Evolutionary conservation across 768 basidiomycete species (phyloP).

Genomic region (Sarcodon aspratus): DNA sequence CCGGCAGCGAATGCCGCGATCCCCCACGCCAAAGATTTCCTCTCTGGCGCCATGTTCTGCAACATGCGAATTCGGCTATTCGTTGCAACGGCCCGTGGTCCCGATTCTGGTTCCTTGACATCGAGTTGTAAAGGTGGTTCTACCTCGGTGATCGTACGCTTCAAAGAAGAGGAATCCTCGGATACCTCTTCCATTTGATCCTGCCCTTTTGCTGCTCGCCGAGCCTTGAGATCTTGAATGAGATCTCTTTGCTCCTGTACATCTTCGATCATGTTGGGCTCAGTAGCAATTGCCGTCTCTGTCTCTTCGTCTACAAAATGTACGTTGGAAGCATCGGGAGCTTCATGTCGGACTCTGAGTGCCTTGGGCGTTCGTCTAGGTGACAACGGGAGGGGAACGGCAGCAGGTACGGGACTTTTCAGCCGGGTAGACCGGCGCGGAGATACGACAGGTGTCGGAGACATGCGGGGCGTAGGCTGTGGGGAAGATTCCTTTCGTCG

Average conservation of each 20-base stretch:
- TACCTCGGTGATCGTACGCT: slow-evolving; percentile 46
- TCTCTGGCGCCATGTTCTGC: slow-evolving; percentile 43
- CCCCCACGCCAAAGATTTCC: slow-evolving; percentile 77
- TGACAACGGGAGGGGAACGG: slow-evolving; percentile 28
- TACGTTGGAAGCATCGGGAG: slow-evolving; percentile 48
- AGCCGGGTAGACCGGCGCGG: slow-evolving; percentile 33
- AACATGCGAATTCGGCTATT: slow-evolving; percentile 55
- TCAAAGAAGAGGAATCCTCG: slow-evolving; percentile 14
- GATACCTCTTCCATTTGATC: slow-evolving; percentile 11
- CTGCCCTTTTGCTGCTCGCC: slow-evolving; percentile 31
- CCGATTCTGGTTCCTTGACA: slow-evolving; percentile 51
- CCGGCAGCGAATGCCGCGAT: slow-evolving; percentile 76
- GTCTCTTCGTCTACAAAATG: slow-evolving; percentile 61
- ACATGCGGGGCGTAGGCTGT: slow-evolving; percentile 8
- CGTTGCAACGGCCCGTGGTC: slow-evolving; percentile 46
- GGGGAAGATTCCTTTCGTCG: slow-evolving; percentile 55
- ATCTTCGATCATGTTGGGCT: slow-evolving; percentile 55
- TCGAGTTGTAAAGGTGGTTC: slow-evolving; percentile 42
- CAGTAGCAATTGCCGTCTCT: slow-evolving; percentile 37
- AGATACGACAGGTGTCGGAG: slow-evolving; percentile 7
- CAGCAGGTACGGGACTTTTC: slow-evolving; percentile 25
- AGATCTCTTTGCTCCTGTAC: slow-evolving; percentile 69
- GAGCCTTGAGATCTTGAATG: slow-evolving; percentile 59
- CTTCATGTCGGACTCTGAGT: slow-evolving; percentile 23
- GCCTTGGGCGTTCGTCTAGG: slow-evolving; percentile 19